phyloP scores from a whole-genome alignment of 805 yeast species.

The Torulaspora maleeae region DNA sequence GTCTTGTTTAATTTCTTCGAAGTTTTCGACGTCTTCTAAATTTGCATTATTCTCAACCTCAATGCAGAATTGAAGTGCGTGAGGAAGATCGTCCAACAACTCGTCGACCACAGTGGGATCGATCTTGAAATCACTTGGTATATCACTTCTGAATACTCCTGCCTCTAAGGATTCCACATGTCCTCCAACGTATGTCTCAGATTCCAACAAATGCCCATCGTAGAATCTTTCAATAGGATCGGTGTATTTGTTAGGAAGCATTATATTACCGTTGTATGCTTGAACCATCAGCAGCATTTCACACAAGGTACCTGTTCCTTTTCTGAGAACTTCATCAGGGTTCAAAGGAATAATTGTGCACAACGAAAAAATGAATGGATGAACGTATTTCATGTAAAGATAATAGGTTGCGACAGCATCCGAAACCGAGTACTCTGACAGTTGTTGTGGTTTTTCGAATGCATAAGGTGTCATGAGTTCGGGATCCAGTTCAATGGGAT shows the following conservation, averaged over 20 bases:
- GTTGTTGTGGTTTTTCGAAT: slow-evolving; percentile 80
- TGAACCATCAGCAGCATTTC: slow-evolving; percentile 97
- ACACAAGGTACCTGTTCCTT: slow-evolving; percentile 98
- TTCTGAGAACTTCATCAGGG: slow-evolving; percentile 92
- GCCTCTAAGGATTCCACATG: slow-evolving; percentile 97
- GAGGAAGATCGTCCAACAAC: slow-evolving; percentile 63
- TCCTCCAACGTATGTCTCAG: slow-evolving; percentile 98
- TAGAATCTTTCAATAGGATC: slow-evolving; percentile 94
- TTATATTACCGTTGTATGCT: slow-evolving; percentile 71
- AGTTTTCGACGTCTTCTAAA: slow-evolving; percentile 74
- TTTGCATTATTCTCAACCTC: slow-evolving; percentile 73
- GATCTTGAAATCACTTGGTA: slow-evolving; percentile 66
- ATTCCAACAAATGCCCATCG: slow-evolving; percentile 87
- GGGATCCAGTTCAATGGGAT: slow-evolving; percentile 95
- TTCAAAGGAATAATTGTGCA: slow-evolving; percentile 93
- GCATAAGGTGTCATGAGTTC: slow-evolving; percentile 99
- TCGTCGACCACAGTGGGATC: slow-evolving; percentile 83
- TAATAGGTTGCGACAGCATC: slow-evolving; percentile 99
- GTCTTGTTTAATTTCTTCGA: slow-evolving; percentile 62
- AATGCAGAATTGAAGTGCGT: slow-evolving; percentile 75
- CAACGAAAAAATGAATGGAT: slow-evolving; percentile 91
- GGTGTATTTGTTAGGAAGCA: slow-evolving; percentile 87
- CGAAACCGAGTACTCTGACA: slow-evolving; percentile 96
- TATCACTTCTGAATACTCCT: slow-evolving; percentile 92
- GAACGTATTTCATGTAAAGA: slow-evolving; percentile 92